Base-by-base conservation (phyloP, 2,329 filamentous ascomycete species). In the Fonsecaea monophora region DNA sequence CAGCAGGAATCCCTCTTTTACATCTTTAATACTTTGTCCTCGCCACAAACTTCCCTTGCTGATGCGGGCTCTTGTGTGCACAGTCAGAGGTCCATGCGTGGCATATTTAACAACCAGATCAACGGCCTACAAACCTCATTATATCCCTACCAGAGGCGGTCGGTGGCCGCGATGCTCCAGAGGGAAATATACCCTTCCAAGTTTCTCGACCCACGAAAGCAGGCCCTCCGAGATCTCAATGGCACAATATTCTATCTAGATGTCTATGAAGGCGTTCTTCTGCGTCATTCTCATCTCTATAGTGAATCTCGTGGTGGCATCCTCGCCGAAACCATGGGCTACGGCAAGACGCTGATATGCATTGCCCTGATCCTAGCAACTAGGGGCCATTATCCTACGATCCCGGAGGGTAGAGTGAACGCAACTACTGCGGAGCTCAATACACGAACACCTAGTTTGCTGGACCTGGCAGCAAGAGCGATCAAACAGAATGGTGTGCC, bases 261-360 rank as follows among this genome's bases (percentile, higher is more conserved):
- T 68, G 81, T 85, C 4, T 85, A 89, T 53, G 84, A 87, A 15
- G 86, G 87, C 0, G 81, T 82, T 0, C 84, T 92, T 56, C 76
- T 91, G 0, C 82, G 82, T 40, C 86, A 90, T n/a, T 89, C 91
- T 10, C 84, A 85, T 2, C 86, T 86, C 66, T 97, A 94, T 72
- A 92, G 95, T 53, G 85, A 87, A 32, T 85, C 89, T 4, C 84
- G 85, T 65, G 93, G 94, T 38, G 94, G 80, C 2, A 81, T 82
- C 32, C 76, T 82, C 30, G 80, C 81, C 9, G 81, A 82, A 63
- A 81, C 80, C 15, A 83, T 83, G 81, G 84, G 84, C 35, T 80
- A 82, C 55, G 94, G 94, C 0, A 98, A 97, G 80, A 97, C 94
- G 0, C 79, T 97, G 32, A 96, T 97, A 10, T 94, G 91, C 70